phyloP scores from a whole-genome alignment of 768 basidiomycete species.

The Suillus weaverae region DNA sequence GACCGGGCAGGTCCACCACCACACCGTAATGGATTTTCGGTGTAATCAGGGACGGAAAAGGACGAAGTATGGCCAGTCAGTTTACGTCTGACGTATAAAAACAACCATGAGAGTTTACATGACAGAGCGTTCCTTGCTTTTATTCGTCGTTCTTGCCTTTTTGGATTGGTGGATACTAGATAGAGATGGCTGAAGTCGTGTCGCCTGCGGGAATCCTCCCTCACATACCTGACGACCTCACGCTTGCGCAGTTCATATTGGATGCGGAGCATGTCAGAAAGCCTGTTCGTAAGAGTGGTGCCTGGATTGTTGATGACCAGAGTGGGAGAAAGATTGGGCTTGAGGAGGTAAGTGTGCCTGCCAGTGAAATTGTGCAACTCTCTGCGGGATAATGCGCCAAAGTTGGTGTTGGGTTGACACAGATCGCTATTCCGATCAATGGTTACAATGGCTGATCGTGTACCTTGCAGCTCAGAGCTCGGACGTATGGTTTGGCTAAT shows the following conservation, averaged over 20 bases:
- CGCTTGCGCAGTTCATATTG: conserved; percentile 38
- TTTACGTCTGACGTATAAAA: background rate
- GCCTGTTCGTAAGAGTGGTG: conserved; percentile 26
- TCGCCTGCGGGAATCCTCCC: conserved; percentile 33
- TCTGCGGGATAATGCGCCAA: background rate
- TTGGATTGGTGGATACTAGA: background rate
- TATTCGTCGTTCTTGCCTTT: background rate
- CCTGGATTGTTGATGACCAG: conserved; percentile 45
- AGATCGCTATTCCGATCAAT: background rate
- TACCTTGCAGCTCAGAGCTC: conserved; percentile 32
- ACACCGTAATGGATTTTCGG: background rate
- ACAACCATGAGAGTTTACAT: background rate
- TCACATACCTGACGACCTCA: conserved; percentile 38
- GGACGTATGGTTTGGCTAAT: conserved; percentile 40
- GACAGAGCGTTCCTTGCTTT: background rate
- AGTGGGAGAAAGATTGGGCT: conserved; percentile 35
- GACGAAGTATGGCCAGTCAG: background rate
- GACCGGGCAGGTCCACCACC: background rate
- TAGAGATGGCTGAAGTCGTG: conserved; percentile 28
- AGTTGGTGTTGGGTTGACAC: background rate
- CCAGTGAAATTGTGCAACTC: background rate
- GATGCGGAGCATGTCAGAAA: conserved; percentile 34
- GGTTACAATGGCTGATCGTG: background rate
- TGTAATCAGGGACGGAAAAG: background rate
- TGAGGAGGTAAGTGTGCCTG: conserved; percentile 35